Evolutionary conservation across 306 rosid genomes (phyloP), one percentile per base, ranked within the genome.

Genomic region (Vicia sativa): DNA sequence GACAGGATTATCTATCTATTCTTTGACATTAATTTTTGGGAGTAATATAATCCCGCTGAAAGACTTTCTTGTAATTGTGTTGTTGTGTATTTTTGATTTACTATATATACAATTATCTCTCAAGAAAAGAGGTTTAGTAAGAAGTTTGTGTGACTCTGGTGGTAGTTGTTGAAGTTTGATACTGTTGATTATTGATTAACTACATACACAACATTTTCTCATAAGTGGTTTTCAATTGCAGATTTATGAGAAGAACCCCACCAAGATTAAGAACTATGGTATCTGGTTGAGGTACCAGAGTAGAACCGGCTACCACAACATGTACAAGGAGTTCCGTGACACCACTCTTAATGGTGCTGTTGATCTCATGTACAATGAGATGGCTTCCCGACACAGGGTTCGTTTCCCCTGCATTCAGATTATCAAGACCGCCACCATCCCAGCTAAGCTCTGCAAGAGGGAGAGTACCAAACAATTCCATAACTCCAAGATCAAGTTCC

Each of bases 371-470:
- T 91, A 91, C 84, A 85, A 11, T 23, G 97, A 91, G 77, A 91
- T 88, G 96, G 97, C 88, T 50, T 91, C 97, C 45, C 91, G 96
- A 29, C 97, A 91, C 78, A 85, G 97, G 74, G 97, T 91, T 4
- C 75, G 97, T 78, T 80, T 4, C 71, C 97, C 97, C 8, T 88
- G 97, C 71, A 91, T 91, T 26, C 97, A 91, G 65, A 91, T 91
- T 9, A 91, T 91, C 11, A 91, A 91, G 89, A 91, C 96, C 0
- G 96, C 96, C 23, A 91, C 90, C 1, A 57, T 91, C 64, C 85
- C 96, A 0, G 96, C 96, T 0, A 88, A 91, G 49, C 96, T 88
- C 7, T 91, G 97, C 89, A 91, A 91, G 76, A 88, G 96, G 78
- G 97, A 91, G 76, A 81, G 96, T 81, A 86, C 96, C 52, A 91